Base-by-base conservation (phyloP, 2,329 filamentous ascomycete genomes). In the Talaromyces funiculosus region DNA sequence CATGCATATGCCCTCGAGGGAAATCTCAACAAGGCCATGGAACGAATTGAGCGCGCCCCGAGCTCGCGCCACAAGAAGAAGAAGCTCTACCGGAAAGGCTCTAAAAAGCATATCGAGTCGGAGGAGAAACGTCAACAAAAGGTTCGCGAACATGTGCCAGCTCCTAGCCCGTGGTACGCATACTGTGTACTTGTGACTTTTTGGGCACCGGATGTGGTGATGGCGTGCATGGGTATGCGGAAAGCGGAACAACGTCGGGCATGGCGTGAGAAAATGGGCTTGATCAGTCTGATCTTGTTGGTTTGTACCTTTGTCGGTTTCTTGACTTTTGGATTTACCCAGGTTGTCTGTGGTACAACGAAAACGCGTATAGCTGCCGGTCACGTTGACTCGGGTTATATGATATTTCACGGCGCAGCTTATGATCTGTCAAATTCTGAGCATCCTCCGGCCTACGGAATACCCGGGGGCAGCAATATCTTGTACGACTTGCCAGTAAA, bases 231-330 rank as follows among this genome's bases (percentile, higher is more conserved):
- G 69, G 92, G 92, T 40, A 95, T 90, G 81, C 86, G 86, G 7
- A 83, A 90, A 49, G 94, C 90, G 74, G 91, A 88, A 16, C 91
- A 97, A 74, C 89, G 92, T 71, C 85, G 91, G 69, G 94, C 94
- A 2, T 99, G 94, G 94, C 86, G 94, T 66, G 94, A 99, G 73
- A 99, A 99, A 82, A 95, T 99, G 81, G 94, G 94, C 2, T 79
- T 99, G 61, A 90, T 97, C 77, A 96, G 92, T 77, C 86, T 99
- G 71, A 99, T 99, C 72, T 72, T 96, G 33, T 72, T 88, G 62
- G 92, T 97, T 71, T 95, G 92, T 81, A 84, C 86, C 9, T 86
- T 92, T 70, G 93, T 99, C 53, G 94, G 94, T 71, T 99, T 93
- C 78, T 80, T 99, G 58, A 99, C 94, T 0, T 99, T 99, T 70